Conservation (phyloP, 495 filamentous ascomycete species). For the Sordaria brevicollis region DNA sequence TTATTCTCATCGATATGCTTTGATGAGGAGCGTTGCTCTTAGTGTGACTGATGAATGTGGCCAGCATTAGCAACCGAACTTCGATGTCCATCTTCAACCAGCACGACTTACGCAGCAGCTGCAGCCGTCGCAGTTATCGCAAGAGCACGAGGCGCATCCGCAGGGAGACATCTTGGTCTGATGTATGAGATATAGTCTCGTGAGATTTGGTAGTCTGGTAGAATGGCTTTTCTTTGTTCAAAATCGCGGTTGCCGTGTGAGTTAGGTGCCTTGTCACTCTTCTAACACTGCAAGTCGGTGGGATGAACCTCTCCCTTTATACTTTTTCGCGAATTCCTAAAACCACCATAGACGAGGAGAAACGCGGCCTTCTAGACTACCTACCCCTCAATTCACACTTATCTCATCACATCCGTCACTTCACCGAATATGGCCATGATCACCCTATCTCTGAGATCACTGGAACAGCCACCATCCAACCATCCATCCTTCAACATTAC, state of each 20-base stretch:
- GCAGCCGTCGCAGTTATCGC: constrained; percentile 12
- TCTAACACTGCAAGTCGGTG: neutral
- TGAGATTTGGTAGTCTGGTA: neutral
- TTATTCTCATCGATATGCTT: neutral
- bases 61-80: neutral
- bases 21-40: neutral
- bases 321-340: neutral
- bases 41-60: neutral
- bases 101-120: constrained; percentile 18
- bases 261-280: too few species aligned
- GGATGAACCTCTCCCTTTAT: neutral
- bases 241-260: neutral
- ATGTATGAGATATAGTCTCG: neutral
- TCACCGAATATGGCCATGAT: neutral
- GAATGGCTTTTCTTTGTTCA: neutral
- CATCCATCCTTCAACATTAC: too few species aligned
- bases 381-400: neutral
- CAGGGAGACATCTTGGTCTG: constrained; percentile 11
- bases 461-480: neutral
- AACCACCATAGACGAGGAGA: neutral
- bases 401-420: too few species aligned
- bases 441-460: neutral
- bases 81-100: neutral
- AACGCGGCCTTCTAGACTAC: too few species aligned
- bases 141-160: constrained; percentile 16